Conservation (phyloP, 306 rosid genomes). For the Datisca glomerata region DNA sequence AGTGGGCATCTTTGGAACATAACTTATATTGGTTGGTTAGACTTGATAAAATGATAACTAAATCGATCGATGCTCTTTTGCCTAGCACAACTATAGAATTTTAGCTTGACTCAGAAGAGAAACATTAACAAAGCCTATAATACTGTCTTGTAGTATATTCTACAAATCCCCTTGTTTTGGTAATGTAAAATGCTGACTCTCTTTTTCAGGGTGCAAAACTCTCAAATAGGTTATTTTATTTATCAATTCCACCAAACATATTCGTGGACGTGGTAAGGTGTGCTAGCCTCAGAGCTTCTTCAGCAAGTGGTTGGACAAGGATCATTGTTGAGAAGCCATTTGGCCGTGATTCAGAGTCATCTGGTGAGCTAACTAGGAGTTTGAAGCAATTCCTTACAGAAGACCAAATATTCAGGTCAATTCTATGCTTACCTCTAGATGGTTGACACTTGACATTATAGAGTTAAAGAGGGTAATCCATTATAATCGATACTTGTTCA, state of each 20-base stretch:
- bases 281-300: conserved; percentile 77
- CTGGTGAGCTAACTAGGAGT: conserved; percentile 63
- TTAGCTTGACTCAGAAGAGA: too few species aligned
- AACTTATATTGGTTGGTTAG: too few species aligned
- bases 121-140: too few species aligned
- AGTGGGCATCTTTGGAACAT: too few species aligned
- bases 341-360: conserved; percentile 80
- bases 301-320: conserved; percentile 84
- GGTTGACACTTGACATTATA: background rate
- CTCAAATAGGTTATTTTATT: conserved; percentile 73
- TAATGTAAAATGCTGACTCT: too few species aligned
- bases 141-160: too few species aligned
- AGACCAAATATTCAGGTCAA: conserved; percentile 90
- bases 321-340: conserved; percentile 97
- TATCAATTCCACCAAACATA: conserved; percentile 88
- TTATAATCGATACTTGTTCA: conserved; percentile 17
- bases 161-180: too few species aligned
- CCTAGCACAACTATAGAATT: too few species aligned
- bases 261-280: conserved; percentile 78
- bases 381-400: conserved; percentile 75
- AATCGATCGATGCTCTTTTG: too few species aligned
- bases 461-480: conserved; percentile 16
- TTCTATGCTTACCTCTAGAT: conserved; percentile 4
- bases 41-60: too few species aligned
- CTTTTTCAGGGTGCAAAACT: conserved; percentile 54